Base-by-base conservation (phyloP, 345 rosid species). In the Pistacia integerrima region DNA sequence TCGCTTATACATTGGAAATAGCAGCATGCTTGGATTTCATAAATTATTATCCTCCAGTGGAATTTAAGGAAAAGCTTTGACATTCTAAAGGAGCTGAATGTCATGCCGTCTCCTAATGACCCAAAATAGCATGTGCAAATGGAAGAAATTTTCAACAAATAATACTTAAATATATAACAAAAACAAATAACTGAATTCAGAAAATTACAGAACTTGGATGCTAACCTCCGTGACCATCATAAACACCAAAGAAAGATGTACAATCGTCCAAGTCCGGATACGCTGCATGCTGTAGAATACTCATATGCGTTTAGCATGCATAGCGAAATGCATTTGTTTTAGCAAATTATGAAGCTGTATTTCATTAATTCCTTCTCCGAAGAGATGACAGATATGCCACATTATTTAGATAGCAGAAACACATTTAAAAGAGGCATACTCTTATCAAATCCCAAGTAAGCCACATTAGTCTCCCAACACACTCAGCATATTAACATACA, bases 141-240 rank as follows among this genome's bases (percentile, higher is more conserved):
- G 60, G 41, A 28, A 4, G 41, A 49, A 64, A 22, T 17, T 30
- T 10, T 73, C 16, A 46, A 5, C 30, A 49, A 6, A 30, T 61
- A 52, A 52, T 64, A 74, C 64, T 54, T 2, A 74, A 33, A 36
- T 33, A 57, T 52, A 64, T 25, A 38, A 25, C 1, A 35, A 62
- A 49, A 63, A 30, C 13, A 18, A 17, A 11, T 35, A 36, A 56
- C 35, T 58, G n/a, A 65, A 73, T 44, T 7, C 22, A 35, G 16
- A 64, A 69, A 41, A 77, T 20, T 41, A 62, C 22, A 56, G 65
- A 74, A 61, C n/a, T 52, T 48, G 4, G 25, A 49, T 33, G 16
- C 85, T 87, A 59, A 91, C 97, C 97, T 83, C 97, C 97, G 79
- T 93, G 97, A 13, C 97, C 97, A 81, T 93, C 97, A 36, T 90